Base-by-base conservation (phyloP, 805 yeast species). In the Clavispora vitiphila region DNA sequence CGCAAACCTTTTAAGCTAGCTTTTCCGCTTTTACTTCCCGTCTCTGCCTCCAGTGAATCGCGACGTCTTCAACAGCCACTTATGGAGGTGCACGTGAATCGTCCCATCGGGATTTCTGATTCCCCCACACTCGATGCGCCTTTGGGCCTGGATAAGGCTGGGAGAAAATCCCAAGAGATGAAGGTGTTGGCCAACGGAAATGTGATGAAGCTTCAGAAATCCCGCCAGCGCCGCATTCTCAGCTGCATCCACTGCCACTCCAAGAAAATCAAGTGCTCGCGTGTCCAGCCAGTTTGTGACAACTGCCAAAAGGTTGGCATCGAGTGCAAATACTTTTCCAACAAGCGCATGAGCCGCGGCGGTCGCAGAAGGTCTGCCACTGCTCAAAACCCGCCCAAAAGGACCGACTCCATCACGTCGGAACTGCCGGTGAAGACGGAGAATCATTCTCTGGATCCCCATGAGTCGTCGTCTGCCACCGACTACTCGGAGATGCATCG, bases 261-360 rank as follows among this genome's bases (percentile, higher is more conserved):
- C 32, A 78, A 77, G 57, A 81, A 80, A 60, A 72, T 80, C 44
- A 78, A 77, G 49, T 81, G 86, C 57, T 75, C 78, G n/a, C 70
- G 81, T 44, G 71, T 67, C 31, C 72, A 69, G 32, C 86, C 86
- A 1, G 61, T 72, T 12, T 82, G 86, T 53, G 62, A 67, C 21
- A 71, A 71, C 47, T 81, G 87, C 59, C 61, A 64, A 14, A 74
- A 69, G 42, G 58, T 71, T 37, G 67, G 67, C 2, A 50, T 68
- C 30, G 72, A 65, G 26, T 80, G 86, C 58, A 69, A 70, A 47
- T 78, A 78, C 54, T 80, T 78, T 50, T 69, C 73, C 35, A 80
- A 80, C 50, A 81, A 79, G 46, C 53, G 83, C 35, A 75, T 78
- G 25, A 71, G 74, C 42, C 54, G 76, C 41, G 73, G 74, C 12